Conservation (phyloP, 257 asterid species). For the Salvia miltiorrhiza region DNA sequence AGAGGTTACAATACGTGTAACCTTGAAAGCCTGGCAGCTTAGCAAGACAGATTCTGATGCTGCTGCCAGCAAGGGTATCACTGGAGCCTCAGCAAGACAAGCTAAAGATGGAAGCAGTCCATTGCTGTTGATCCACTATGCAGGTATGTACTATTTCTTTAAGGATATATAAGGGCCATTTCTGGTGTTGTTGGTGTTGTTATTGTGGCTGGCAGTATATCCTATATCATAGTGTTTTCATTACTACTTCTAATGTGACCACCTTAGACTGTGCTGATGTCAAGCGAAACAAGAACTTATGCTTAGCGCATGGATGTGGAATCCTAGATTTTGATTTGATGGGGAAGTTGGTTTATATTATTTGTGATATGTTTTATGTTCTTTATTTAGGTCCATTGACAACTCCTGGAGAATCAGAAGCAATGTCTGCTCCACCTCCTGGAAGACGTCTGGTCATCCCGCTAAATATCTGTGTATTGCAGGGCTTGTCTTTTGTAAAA, state of each 20-base stretch:
- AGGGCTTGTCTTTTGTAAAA: slow-evolving; percentile 82
- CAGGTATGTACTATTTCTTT: slow-evolving; percentile 46
- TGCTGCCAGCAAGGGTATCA: slow-evolving; percentile 48
- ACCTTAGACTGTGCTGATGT: slow-evolving; percentile 1
- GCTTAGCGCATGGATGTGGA: slow-evolving; percentile 4
- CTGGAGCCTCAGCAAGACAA: slow-evolving; percentile 60
- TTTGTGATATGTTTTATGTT: slow-evolving; percentile 22
- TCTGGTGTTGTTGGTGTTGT: slow-evolving; percentile 6
- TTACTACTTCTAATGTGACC: background rate
- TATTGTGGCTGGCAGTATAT: background rate
- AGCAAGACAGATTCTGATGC: slow-evolving; percentile 58
- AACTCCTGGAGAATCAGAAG: slow-evolving; percentile 42
- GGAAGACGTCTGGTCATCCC: slow-evolving; percentile 93
- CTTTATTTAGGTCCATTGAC: slow-evolving; percentile 50
- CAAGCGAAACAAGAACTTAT: slow-evolving; percentile 11
- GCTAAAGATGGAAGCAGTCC: slow-evolving; percentile 88
- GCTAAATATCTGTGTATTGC: slow-evolving; percentile 76
- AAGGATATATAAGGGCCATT: slow-evolving; percentile 14
- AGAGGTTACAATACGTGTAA: slow-evolving; percentile 85
- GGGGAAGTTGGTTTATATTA: slow-evolving; percentile 16
- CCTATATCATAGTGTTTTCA: slow-evolving; percentile 8
- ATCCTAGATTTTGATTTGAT: slow-evolving; percentile 3
- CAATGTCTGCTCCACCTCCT: slow-evolving; percentile 59
- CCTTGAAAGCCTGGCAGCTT: slow-evolving; percentile 97
- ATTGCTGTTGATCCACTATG: slow-evolving; percentile 86